A percentile compares a stretch with the other conserved stretches of the same genome.
Evolutionary conservation across 345 rosid species (phyloP).

Genomic region (Moringa oleifera): DNA sequence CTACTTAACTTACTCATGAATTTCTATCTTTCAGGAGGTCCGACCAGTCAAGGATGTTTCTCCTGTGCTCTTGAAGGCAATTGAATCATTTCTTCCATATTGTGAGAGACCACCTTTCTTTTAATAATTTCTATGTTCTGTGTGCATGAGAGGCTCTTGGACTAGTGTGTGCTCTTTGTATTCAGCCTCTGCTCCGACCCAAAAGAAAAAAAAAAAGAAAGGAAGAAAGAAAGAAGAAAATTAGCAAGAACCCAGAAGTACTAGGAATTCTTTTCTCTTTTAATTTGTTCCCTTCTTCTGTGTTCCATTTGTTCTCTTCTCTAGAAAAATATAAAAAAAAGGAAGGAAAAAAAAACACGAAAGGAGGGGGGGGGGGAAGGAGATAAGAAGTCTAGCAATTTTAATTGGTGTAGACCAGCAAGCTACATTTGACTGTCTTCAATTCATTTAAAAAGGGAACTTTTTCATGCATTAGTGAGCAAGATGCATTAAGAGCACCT

Average conservation of each 20-base stretch:
- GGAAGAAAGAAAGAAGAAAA: too few species aligned
- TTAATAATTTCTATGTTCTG: background rate
- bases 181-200: too few species aligned
- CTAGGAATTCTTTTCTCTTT: too few species aligned
- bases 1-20: slow-evolving; percentile 2
- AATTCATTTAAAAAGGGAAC: background rate
- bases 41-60: slow-evolving; percentile 85
- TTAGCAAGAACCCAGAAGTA: too few species aligned
- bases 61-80: slow-evolving; percentile 72
- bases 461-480: background rate
- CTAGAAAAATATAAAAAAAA: too few species aligned
- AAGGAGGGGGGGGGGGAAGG: too few species aligned
- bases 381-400: too few species aligned
- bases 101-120: slow-evolving; percentile 46
- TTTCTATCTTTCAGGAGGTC: slow-evolving; percentile 55
- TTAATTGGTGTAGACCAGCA: too few species aligned
- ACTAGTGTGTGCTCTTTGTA: background rate
- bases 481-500: background rate
- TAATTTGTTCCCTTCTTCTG: too few species aligned
- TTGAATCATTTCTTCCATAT: slow-evolving; percentile 77
- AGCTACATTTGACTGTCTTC: background rate
- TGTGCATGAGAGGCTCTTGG: background rate
- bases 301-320: too few species aligned
- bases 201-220: too few species aligned
- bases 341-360: too few species aligned